Conservation (phyloP, 208 protist genomes). For the Tritrichomonas foetus region DNA sequence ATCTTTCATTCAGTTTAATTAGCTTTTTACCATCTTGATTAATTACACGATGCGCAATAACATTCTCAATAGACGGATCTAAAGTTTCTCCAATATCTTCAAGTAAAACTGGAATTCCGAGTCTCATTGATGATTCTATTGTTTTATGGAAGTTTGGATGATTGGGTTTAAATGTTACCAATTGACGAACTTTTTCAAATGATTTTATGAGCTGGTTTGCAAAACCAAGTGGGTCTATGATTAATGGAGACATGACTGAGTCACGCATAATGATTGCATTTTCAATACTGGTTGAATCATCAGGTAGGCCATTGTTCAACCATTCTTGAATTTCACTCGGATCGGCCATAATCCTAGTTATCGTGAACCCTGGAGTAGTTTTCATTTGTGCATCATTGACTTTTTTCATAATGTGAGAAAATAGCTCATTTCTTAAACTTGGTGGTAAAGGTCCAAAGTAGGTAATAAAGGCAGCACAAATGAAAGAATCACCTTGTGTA, state of each 20-base stretch:
- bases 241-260: slow-evolving; percentile 52
- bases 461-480: slow-evolving; percentile 78
- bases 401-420: slow-evolving; percentile 66
- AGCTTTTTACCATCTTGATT: slow-evolving; percentile 9
- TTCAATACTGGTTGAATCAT: slow-evolving; percentile 82
- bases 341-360: slow-evolving; percentile 74
- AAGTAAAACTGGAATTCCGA: slow-evolving; percentile 77
- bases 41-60: slow-evolving; percentile 59
- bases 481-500: slow-evolving; percentile 80
- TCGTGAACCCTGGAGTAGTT: slow-evolving; percentile 67
- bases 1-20: not conserved
- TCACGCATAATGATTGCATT: slow-evolving; percentile 71
- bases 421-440: slow-evolving; percentile 72
- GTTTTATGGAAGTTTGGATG: slow-evolving; percentile 76
- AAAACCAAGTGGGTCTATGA: slow-evolving; percentile 59
- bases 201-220: slow-evolving; percentile 55
- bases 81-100: slow-evolving; percentile 83
- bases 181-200: slow-evolving; percentile 35
- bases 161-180: not conserved
- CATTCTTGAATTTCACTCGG: slow-evolving; percentile 84
- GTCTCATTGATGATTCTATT: slow-evolving; percentile 78
- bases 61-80: slow-evolving; percentile 79
- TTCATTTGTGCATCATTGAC: slow-evolving; percentile 47
- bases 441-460: slow-evolving; percentile 86
- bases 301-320: slow-evolving; percentile 85